Percentiles rank a stretch among this genome's conserved stretches.
These are phyloP conservation scores for Secale cereale DNA, from an alignment of 176 grass and related monocot species.

Conservation along the genomic window DNA sequence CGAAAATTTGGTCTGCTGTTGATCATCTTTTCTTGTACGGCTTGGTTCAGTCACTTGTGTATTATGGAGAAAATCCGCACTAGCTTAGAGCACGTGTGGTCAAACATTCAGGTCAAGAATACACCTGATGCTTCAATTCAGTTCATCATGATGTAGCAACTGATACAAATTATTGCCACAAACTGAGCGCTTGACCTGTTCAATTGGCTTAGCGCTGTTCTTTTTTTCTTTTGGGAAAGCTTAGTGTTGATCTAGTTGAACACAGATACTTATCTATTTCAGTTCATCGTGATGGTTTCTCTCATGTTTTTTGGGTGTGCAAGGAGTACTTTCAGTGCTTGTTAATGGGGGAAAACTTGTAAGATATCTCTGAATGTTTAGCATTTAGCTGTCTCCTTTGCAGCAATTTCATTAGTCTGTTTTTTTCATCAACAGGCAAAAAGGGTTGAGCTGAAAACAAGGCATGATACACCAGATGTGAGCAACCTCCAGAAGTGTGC, in stretches of 20 bases:
- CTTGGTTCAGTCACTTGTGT: neutral
- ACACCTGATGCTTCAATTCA: neutral
- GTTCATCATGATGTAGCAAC: neutral
- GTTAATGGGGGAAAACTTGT: neutral
- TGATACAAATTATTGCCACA: neutral
- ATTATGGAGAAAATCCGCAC: neutral
- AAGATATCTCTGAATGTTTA: neutral
- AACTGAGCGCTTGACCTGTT: neutral
- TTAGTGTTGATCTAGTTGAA: no score
- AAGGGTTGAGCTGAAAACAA: slow-evolving; percentile 88
- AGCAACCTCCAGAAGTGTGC: slow-evolving; percentile 90
- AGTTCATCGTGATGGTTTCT: no score
- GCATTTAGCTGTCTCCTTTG: neutral
- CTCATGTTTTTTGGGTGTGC: neutral
- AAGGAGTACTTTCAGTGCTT: neutral
- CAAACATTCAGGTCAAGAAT: neutral
- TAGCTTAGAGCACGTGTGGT: neutral
- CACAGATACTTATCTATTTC: no score
- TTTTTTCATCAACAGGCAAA: slow-evolving; percentile 40
- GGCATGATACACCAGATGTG: slow-evolving; percentile 73
- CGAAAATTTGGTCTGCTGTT: neutral
- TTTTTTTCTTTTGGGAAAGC: neutral
- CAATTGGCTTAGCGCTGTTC: neutral
- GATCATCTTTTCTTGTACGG: neutral
- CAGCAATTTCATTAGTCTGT: neutral